Evolutionary conservation across 495 filamentous ascomycete species (phyloP), one percentile per base, ranked within the genome.

Genomic region (Aspergillus egyptiacus): DNA sequence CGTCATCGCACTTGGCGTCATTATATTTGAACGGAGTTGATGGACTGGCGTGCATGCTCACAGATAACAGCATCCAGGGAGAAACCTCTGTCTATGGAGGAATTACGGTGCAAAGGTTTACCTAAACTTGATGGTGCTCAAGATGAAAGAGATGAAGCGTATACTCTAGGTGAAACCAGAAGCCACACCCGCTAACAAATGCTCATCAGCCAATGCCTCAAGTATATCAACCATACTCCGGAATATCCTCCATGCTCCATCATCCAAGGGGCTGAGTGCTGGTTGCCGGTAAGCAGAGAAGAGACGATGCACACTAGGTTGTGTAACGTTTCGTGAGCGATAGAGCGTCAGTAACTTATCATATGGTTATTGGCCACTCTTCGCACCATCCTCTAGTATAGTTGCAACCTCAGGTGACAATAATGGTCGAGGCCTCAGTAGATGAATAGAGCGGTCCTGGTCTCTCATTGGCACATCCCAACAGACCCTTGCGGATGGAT

Each of bases 81-180:
- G n/a, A n/a, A n/a, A n/a, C n/a, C n/a, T n/a, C n/a, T n/a, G n/a
- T n/a, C n/a, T n/a, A n/a, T n/a, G n/a, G n/a, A n/a, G n/a, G n/a
- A n/a, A n/a, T n/a, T n/a, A n/a, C n/a, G n/a, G n/a, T n/a, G n/a
- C n/a, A n/a, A n/a, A n/a, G n/a, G n/a, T n/a, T n/a, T n/a, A n/a
- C n/a, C n/a, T n/a, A n/a, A n/a, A n/a, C n/a, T n/a, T 3, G 3
- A 31, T 10, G 28, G 25, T 24, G 27, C 15, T 25, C 9, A 10
- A 30, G 23, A 31, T 43, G 25, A 17, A 24, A n/a, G n/a, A n/a
- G n/a, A n/a, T n/a, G n/a, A n/a, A n/a, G n/a, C n/a, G 17, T 31
- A 30, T 43, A 43, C 40, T 43, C 25, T 43, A 43, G 40, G 24
- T 43, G 40, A 43, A 43, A 43, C 40, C 15, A 30, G 25, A 20